Base-by-base conservation (phyloP, 768 basidiomycete species). In the Galerina sulciceps region DNA sequence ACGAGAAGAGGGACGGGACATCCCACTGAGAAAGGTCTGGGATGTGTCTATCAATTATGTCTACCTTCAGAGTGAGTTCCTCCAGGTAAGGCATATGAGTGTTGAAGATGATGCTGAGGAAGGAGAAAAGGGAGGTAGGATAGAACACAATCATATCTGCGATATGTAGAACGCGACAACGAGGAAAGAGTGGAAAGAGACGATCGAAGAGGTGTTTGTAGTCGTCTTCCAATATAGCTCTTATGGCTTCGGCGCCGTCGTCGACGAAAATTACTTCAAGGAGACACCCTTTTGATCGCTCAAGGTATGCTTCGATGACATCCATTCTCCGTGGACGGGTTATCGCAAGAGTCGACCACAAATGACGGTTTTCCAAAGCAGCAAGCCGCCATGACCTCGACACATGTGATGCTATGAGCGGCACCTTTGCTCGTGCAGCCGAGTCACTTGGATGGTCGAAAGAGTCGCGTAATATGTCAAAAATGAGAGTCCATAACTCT, bases 51-150 rank as follows among this genome's bases (percentile, higher is more conserved):
- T 46, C 45, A 34, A 34, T 18, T 4, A 41, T 18, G n/a, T 55
- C 53, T 22, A 53, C 59, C 10, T 64, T 60, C 1, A 57, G 52
- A 17, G 56, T 59, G 23, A 64, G 53, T 11, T 38, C 23, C 18
- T 59, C 50, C 13, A 61, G 57, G 15, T 45, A 23, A 10, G 53
- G 60, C 53, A 64, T 58, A 1, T 44, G 45, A 11, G 31, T 20
- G 26, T 57, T 49, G 20, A 34, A 18, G 6, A 62, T n/a, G 0
- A n/a, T 17, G 20, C 46, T 23, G 6, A 56, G 15, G 6, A 45
- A 40, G 31, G 20, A 13, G 13, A 55, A 53, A 20, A 34, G 38
- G n/a, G 47, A 23, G 41, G 37, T 10, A 3, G 14, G 48, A 10
- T 23, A n/a, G 2, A 42, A 22, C 1, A 17, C 13, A 18, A 54